Conservation (phyloP, 2,329 filamentous ascomycete species). For the Orbilia brochopaga region DNA sequence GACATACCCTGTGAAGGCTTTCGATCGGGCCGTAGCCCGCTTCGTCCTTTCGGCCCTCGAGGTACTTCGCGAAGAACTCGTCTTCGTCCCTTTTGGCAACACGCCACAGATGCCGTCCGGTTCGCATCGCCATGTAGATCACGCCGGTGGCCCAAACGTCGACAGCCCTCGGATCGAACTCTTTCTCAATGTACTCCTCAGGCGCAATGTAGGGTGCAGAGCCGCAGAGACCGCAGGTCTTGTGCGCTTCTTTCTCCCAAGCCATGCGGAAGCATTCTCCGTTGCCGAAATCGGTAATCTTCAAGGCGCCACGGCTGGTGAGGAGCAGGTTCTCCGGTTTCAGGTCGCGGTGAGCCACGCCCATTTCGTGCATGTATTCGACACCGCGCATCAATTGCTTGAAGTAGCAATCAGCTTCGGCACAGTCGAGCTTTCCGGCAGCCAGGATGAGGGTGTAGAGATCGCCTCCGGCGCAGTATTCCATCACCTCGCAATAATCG, state of each 20-base stretch:
- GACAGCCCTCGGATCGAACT: slow-evolving; percentile 96
- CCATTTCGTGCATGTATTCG: slow-evolving; percentile 99
- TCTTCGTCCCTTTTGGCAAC: slow-evolving; percentile 97
- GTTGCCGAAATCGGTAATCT: slow-evolving; percentile 98
- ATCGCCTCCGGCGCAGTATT: slow-evolving; percentile 96
- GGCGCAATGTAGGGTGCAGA: slow-evolving; percentile 97
- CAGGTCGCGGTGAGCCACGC: slow-evolving; percentile 92
- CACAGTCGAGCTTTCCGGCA: slow-evolving; percentile 86
- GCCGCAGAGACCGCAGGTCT: slow-evolving; percentile 95
- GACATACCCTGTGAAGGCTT: slow-evolving; percentile 85
- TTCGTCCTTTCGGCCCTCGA: slow-evolving; percentile 90
- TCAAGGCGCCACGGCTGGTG: slow-evolving; percentile 88
- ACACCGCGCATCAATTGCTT: slow-evolving; percentile 99
- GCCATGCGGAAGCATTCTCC: slow-evolving; percentile 99
- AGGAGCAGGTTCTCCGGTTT: slow-evolving; percentile 96
- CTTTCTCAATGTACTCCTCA: slow-evolving; percentile 91
- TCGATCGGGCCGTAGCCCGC: slow-evolving; percentile 97
- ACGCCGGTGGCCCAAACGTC: slow-evolving; percentile 98
- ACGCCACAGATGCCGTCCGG: slow-evolving; percentile 92
- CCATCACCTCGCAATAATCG: slow-evolving; percentile 99
- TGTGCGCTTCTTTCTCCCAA: slow-evolving; percentile 97
- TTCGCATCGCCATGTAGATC: slow-evolving; percentile 99
- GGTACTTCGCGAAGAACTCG: slow-evolving; percentile 93
- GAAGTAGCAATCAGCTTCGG: slow-evolving; percentile 97
- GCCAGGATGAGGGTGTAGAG: slow-evolving; percentile 91